Percentiles rank a stretch among this genome's conserved stretches.
Evolutionary conservation across 1,139 yeast species (phyloP).

Genomic region (Blastobotrys persicus): DNA sequence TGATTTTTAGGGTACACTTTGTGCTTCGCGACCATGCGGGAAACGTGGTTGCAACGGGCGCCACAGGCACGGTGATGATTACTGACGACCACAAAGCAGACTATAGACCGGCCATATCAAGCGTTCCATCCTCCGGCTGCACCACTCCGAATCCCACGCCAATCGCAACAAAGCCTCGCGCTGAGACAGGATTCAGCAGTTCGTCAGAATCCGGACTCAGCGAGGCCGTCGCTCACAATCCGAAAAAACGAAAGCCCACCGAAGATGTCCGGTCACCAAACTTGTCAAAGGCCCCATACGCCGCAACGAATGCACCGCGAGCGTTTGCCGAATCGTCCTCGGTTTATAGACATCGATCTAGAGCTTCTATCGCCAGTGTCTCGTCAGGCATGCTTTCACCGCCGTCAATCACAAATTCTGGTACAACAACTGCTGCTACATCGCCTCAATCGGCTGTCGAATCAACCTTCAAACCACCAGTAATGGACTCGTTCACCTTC

Average conservation of each 20-base stretch:
- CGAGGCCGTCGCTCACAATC: not conserved
- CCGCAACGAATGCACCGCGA: not conserved
- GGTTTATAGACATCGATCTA: slow-evolving; percentile 5
- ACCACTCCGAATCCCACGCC: slow-evolving; percentile 1
- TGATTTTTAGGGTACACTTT: slow-evolving; percentile 51
- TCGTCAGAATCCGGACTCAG: not conserved
- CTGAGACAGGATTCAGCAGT: not conserved
- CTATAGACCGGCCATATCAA: too few relatives aligned
- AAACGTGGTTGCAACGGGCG: slow-evolving; percentile 63
- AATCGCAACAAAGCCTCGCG: not conserved
- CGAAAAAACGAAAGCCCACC: not conserved
- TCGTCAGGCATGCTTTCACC: slow-evolving; percentile 15
- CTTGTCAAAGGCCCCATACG: not conserved
- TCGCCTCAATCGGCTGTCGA: slow-evolving; percentile 16
- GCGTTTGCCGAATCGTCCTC: not conserved
- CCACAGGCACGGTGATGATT: slow-evolving; percentile 75
- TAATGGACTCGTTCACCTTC: not conserved
- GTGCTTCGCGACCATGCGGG: slow-evolving; percentile 60
- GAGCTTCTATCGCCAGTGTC: slow-evolving; percentile 8
- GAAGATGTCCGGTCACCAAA: slow-evolving; percentile 1
- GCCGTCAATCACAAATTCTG: slow-evolving; percentile 15
- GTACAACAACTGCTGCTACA: slow-evolving; percentile 20
- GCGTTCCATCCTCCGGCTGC: slow-evolving; percentile 5
- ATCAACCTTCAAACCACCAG: not conserved
- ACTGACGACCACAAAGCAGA: slow-evolving; percentile 85